Base-by-base conservation (phyloP, 192 early-diverging fungal genomes). In the Umbelopsis isabellina region DNA sequence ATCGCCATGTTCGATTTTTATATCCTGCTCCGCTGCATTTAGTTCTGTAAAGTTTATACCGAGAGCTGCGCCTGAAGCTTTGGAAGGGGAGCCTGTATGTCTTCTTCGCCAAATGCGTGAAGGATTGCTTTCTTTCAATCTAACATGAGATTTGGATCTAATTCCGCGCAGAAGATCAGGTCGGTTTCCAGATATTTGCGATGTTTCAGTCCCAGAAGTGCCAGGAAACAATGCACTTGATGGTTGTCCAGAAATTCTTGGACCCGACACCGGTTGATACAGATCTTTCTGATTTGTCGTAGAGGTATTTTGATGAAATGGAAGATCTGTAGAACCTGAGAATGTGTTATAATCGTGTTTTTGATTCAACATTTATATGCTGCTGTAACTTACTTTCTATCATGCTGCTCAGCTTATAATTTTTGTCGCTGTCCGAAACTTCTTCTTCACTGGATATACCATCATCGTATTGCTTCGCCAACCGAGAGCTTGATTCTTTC, bases 341-440 rank as follows among this genome's bases (percentile, higher is more conserved):
- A 35, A 61, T 12, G 2, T 33, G 55, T 61, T 0, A 61, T 25
- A 3, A 61, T 61, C 4, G 2, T 0, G 13, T 12, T 30, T 30
- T 18, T 11, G 27, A 35, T 3, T 12, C 18, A 25, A 1, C 2
- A 5, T 35, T 2, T 4, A 0, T 16, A 30, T 25, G 13, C 27
- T 35, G 30, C 18, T 25, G 3, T 3, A 18, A 6, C 55, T 13
- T 61, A 61, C 55, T 25, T 16, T 61, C 25, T 15, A 35, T 3
- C 55, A 25, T 35, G 6, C 27, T 35, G 55, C 55, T 61, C 30
- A 61, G 30, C 55, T 35, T 61, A 25, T 61, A 61, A 61, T 61
- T 61, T 61, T 30, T 61, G 55, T 61, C 55, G 55, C 55, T 61
- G 55, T 61, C 55, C 30, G 55, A 61, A 61, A 61, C 55, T 35